Base-by-base conservation (phyloP, 2,329 filamentous ascomycete species). In the Aspergillus pseudonomiae region DNA sequence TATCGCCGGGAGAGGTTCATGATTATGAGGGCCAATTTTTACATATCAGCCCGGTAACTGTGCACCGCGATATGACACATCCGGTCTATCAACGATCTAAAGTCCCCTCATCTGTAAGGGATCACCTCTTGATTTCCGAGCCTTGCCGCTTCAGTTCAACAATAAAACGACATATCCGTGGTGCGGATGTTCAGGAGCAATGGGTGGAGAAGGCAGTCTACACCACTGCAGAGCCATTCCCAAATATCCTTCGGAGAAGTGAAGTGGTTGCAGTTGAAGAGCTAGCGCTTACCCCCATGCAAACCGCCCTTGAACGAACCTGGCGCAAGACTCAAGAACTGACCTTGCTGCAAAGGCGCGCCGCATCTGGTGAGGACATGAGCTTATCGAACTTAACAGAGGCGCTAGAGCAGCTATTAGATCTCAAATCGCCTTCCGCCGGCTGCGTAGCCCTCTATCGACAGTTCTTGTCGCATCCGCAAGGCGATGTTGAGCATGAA, bases 21-120 rank as follows among this genome's bases (percentile, higher is more conserved):
- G 92, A 95, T 70, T 86, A 94, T 1, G 94, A 98, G 78, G 94
- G 94, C 14, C 94, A 98, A 72, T 97, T 92, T 78, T 76, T 98
- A 59, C 89, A 95, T 60, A 88, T 98, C 62, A 94, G 88, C 43
- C 84, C 91, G 9, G 87, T 98, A 59, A 93, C 88, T 59, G 88
- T 92, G 3, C 90, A 97, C 77, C 92, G 93, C 50, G 91, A 97
- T 73, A 83, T 96, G 32, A 80, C 81, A 1, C 93, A 97, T 75
- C 91, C 90, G 21, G 91, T 97, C 28, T 97, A 92, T 77, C 94
- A 96, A 77, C 89, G 94, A 32, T 87, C 91, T n/a, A 90, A 93
- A 67, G 91, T 98, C 4, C 88, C 91, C 1, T 89, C 92, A 62
- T 87, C 91, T 1, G 90, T 96, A 58, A 85, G 93, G n/a, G 94